Evolutionary conservation across 2,329 filamentous ascomycete genomes (phyloP).

Genomic region (Arachnopeziza araneosa): DNA sequence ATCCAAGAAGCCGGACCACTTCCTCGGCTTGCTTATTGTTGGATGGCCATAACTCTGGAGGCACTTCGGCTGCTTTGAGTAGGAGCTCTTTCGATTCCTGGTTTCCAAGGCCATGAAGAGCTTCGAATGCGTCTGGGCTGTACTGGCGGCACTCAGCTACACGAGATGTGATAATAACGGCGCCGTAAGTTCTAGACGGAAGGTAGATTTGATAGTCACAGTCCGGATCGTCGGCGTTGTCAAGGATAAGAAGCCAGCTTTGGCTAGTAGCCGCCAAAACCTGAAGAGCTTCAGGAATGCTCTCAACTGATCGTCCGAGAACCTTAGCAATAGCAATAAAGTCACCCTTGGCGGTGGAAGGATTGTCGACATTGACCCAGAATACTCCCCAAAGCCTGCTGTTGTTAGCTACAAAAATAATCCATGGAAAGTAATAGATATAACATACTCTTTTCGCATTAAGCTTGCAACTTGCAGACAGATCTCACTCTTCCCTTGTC

Average conservation of each 20-base stretch:
- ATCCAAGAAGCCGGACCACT: conserved; percentile 25
- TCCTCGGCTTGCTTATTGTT: conserved; percentile 16
- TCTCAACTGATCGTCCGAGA: conserved; percentile 7
- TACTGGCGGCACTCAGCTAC: conserved; percentile 29
- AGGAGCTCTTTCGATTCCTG: conserved; percentile 29
- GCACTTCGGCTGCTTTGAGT: conserved; percentile 15
- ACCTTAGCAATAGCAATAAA: conserved; percentile 14
- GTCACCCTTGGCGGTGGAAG: conserved; percentile 12
- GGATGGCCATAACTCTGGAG: conserved; percentile 1
- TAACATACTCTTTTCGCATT: conserved; percentile 15
- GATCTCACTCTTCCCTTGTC: conserved; percentile 21
- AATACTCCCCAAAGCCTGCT: conserved; percentile 19
- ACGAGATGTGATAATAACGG: conserved; percentile 35
- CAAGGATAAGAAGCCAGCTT: conserved; percentile 35
- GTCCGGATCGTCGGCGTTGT: conserved; percentile 37
- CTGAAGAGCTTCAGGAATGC: conserved; percentile 11
- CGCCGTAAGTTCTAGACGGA: conserved; percentile 30
- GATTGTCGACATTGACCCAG: conserved; percentile 15
- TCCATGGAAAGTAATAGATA: not conserved
- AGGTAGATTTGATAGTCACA: conserved; percentile 31
- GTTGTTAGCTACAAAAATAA: conserved; percentile 5
- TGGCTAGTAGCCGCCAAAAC: conserved; percentile 18
- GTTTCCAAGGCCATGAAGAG: conserved; percentile 23
- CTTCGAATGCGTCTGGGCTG: conserved; percentile 26
- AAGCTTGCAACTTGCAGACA: conserved; percentile 19